Evolutionary conservation across 768 basidiomycete species (phyloP).

Genomic region (Leccinum olivaceopallidum): DNA sequence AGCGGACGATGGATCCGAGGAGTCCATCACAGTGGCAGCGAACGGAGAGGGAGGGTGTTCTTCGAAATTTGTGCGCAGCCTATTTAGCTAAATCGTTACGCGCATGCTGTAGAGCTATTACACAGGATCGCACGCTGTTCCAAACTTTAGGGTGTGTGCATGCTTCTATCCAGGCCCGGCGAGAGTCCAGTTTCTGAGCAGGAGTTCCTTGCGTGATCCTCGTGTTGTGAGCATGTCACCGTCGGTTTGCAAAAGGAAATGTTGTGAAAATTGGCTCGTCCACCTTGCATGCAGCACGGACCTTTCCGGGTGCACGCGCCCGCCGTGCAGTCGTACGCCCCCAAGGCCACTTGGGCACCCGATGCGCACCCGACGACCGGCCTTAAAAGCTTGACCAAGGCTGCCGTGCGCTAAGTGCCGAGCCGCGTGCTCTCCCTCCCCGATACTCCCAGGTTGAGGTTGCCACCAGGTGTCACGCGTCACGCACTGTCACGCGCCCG

Average conservation of each 20-base stretch:
- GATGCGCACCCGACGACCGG: no score
- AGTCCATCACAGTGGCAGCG: conserved; percentile 10
- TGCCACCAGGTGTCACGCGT: no score
- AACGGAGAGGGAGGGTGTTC: background rate
- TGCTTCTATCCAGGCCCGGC: background rate
- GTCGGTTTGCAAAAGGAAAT: background rate
- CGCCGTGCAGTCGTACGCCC: no score
- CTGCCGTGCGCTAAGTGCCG: no score
- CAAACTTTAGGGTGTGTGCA: background rate
- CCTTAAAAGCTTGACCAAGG: no score
- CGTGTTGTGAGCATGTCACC: background rate
- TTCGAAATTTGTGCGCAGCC: background rate
- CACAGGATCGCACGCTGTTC: background rate
- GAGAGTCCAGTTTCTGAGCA: background rate
- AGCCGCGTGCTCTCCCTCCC: no score
- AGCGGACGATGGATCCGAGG: background rate
- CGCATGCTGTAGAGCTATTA: background rate
- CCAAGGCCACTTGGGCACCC: no score
- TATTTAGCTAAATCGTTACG: background rate
- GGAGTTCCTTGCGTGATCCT: background rate
- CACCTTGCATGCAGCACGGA: background rate
- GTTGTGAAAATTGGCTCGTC: background rate
- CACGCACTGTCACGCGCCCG: no score
- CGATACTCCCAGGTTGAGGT: no score
- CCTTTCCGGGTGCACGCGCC: no score